Conservation (phyloP, 208 protist species). For the Leishmania gerbilli region DNA sequence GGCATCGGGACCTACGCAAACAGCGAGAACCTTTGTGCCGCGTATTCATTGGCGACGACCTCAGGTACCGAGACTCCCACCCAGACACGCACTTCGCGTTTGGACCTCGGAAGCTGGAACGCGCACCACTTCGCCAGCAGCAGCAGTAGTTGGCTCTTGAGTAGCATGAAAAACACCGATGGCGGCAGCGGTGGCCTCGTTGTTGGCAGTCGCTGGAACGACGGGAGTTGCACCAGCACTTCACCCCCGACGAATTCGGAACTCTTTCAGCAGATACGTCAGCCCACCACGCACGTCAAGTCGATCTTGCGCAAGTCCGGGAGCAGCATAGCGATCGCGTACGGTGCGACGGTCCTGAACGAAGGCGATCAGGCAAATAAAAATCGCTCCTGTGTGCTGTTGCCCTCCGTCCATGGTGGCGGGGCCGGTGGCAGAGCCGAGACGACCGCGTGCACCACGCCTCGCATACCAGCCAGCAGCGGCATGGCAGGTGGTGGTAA, state of each 20-base stretch:
- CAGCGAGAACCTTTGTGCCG: background rate
- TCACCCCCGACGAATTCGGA: slow-evolving; percentile 21
- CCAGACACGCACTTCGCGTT: background rate
- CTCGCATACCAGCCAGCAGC: background rate
- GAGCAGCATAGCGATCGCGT: background rate
- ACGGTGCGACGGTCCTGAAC: background rate
- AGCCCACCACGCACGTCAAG: slow-evolving; percentile 19
- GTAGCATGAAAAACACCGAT: slow-evolving; percentile 1
- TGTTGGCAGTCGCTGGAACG: background rate
- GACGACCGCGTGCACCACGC: background rate
- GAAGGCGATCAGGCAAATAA: background rate
- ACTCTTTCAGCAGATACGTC: slow-evolving; percentile 26
- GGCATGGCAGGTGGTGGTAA: background rate
- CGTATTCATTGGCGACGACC: background rate
- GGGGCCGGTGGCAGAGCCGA: background rate
- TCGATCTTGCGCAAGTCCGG: slow-evolving; percentile 27
- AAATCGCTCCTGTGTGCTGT: slow-evolving; percentile 10
- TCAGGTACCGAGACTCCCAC: background rate
- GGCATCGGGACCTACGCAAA: background rate
- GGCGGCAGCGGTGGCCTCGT: background rate
- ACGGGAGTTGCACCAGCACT: background rate
- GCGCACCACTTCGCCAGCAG: background rate
- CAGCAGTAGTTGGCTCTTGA: slow-evolving; percentile 7
- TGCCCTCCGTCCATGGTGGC: slow-evolving; percentile 6
- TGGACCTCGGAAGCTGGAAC: background rate